Evolutionary conservation across 2,329 filamentous ascomycete genomes (phyloP), one percentile per base, ranked within the genome.

Genomic region (Lasiodiplodia theobromae): DNA sequence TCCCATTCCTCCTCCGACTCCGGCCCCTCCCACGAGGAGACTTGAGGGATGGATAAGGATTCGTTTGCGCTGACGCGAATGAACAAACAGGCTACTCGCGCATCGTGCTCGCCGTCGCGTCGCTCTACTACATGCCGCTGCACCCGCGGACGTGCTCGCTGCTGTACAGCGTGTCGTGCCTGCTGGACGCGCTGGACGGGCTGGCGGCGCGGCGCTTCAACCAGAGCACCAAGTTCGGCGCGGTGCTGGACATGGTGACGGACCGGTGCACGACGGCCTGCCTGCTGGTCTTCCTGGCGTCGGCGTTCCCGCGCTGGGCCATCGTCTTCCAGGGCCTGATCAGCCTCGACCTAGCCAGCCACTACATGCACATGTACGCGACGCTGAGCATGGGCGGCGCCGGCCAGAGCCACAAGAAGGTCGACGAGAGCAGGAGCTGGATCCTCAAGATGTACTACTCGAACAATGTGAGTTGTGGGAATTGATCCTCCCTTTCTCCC

Each of bases 321-420:
- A 94, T 98, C 73, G 77, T 98, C 69, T 99, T 99, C 86, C 96
- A 99, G 84, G 89, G 91, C 54, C 83, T 99, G 77, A 97, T 99
- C 80, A 92, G 91, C 67, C 83, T 99, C 75, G 96, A 99, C 81
- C 87, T 99, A 72, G 92, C 96, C 34, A 97, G 94, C 79, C 96
- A 99, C 82, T 99, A 98, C 79, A 95, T 98, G 86, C 96, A 99
- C 84, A 99, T 99, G 96, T 98, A 97, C 79, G 93, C 94, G 14
- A 97, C 94, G 0, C 84, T 97, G 76, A 90, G 91, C 72, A 96
- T 97, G 89, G 93, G 92, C 66, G 93, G 93, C 66, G 86, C 88
- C 66, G 88, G 89, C 21, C 84, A 88, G 74, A 92, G 94, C 83
- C 96, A 99, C 84, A 99, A 99, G 89, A 94, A 92, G 74, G 90